Conservation (phyloP, 2,329 filamentous ascomycete species). For the Penicillium decumbens region DNA sequence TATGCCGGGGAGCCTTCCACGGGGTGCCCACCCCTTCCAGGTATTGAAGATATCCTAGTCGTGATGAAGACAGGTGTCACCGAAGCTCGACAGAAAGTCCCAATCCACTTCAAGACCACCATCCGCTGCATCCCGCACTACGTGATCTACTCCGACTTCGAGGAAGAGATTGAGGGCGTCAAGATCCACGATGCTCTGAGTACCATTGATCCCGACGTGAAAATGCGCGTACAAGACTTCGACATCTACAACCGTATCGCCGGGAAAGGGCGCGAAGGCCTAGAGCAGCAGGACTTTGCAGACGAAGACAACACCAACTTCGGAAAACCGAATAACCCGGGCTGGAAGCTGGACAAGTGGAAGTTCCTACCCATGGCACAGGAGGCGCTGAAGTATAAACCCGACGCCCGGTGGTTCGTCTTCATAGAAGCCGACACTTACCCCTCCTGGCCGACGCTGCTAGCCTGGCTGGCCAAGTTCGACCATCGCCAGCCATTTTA, state of each 20-base stretch:
- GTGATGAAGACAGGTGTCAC: constrained; percentile 57
- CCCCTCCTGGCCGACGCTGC: constrained; percentile 50
- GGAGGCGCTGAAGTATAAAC: constrained; percentile 42
- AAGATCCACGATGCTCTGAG: constrained; percentile 50
- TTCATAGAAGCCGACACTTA: constrained; percentile 59
- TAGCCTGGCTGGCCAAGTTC: constrained; percentile 51
- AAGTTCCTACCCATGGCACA: constrained; percentile 55
- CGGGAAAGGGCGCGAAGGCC: constrained; percentile 41
- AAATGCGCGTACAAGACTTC: constrained; percentile 46
- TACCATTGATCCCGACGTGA: constrained; percentile 40
- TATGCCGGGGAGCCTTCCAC: constrained; percentile 9
- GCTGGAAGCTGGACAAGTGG: constrained; percentile 55
- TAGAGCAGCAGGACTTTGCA: constrained; percentile 36
- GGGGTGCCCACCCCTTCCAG: constrained; percentile 34
- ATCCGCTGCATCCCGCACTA: constrained; percentile 54
- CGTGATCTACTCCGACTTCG: constrained; percentile 57
- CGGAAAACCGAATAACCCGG: constrained; percentile 46
- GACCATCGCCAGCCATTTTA: constrained; percentile 49
- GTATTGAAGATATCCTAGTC: constrained; percentile 52
- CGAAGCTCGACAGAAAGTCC: constrained; percentile 53
- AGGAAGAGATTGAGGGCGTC: constrained; percentile 49
- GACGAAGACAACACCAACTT: constrained; percentile 39
- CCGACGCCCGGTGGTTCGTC: constrained; percentile 54
- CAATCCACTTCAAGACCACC: constrained; percentile 52
- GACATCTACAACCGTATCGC: constrained; percentile 49